Conservation (phyloP, 139 green algal genomes). For the Protoeuglena noctilucae region DNA sequence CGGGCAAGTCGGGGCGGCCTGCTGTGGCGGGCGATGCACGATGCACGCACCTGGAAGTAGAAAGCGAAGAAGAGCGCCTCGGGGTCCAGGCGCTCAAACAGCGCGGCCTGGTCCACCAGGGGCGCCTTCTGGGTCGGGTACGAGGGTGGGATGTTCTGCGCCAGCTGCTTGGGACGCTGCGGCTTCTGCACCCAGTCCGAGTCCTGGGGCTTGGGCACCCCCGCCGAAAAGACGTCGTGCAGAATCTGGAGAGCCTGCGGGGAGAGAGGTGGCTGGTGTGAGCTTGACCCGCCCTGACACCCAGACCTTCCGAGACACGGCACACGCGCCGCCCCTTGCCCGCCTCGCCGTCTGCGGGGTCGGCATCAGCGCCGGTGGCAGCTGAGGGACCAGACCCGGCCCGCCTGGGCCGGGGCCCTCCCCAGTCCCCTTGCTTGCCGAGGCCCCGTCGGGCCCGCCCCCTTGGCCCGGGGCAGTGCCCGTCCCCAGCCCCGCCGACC, state of each 20-base stretch:
- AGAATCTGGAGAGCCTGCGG: constrained; percentile 23
- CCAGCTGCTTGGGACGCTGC: constrained; percentile 7
- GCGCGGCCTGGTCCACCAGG: constrained; percentile 54
- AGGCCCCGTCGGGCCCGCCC: too few species aligned
- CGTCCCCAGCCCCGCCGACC: too few species aligned
- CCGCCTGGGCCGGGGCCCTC: too few species aligned
- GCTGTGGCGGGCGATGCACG: constrained; percentile 5
- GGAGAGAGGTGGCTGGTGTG: constrained; percentile 19
- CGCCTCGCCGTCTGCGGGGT: too few species aligned
- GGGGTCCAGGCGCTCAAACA: constrained; percentile 83
- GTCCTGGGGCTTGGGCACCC: constrained; percentile 54
- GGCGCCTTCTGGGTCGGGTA: constrained; percentile 47
- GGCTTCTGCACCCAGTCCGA: constrained; percentile 24
- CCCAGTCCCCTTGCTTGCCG: too few species aligned
- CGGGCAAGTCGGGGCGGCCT: background rate
- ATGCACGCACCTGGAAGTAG: constrained; percentile 78
- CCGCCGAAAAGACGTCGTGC: too few species aligned
- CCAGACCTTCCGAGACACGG: background rate
- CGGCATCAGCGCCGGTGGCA: too few species aligned
- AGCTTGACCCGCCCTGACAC: constrained; percentile 6
- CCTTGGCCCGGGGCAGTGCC: too few species aligned
- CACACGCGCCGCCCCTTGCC: too few species aligned
- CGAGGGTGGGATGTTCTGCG: constrained; percentile 34
- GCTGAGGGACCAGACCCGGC: too few species aligned
- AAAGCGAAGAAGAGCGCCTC: constrained; percentile 97